Evolutionary conservation across 345 rosid species (phyloP).

Genomic region (Linum trigynum): DNA sequence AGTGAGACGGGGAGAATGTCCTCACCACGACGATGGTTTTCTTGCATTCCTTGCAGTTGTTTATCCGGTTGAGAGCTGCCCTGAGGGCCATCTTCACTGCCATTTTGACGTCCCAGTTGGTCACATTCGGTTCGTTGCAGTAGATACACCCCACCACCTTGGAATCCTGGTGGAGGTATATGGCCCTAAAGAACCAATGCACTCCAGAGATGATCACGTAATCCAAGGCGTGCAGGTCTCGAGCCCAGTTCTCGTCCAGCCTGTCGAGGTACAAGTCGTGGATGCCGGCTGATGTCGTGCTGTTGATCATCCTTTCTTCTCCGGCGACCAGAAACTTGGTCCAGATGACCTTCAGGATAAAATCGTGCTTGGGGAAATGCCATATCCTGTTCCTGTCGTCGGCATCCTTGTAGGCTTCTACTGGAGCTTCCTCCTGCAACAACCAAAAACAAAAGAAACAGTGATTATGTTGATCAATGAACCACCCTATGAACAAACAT

Average conservation of each 20-base stretch:
- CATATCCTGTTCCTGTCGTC: slow-evolving; percentile 58
- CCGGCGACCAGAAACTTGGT: slow-evolving; percentile 49
- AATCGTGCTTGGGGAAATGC: slow-evolving; percentile 51
- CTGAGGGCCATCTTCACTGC: slow-evolving; percentile 46
- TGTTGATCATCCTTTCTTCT: slow-evolving; percentile 39
- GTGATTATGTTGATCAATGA: background rate
- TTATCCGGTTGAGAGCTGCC: slow-evolving; percentile 36
- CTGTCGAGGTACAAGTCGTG: slow-evolving; percentile 37
- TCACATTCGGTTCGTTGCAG: slow-evolving; percentile 44
- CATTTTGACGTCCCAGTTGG: slow-evolving; percentile 26
- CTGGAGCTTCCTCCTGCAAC: slow-evolving; percentile 55
- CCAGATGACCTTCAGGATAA: slow-evolving; percentile 63
- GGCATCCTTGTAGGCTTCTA: slow-evolving; percentile 37
- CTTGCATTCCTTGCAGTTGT: slow-evolving; percentile 28
- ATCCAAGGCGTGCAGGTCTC: slow-evolving; percentile 33
- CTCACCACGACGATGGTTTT: slow-evolving; percentile 36
- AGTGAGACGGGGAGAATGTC: slow-evolving; percentile 83
- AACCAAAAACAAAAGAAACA: background rate
- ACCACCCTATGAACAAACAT: background rate
- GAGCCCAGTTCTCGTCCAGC: slow-evolving; percentile 43
- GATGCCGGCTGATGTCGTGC: slow-evolving; percentile 30
- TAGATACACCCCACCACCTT: slow-evolving; percentile 48
- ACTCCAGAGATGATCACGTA: slow-evolving; percentile 51
- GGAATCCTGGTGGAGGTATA: slow-evolving; percentile 34
- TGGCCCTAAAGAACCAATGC: slow-evolving; percentile 74